phyloP scores from a whole-genome alignment of 768 basidiomycete genomes.

The Punctularia strigosozonata region DNA sequence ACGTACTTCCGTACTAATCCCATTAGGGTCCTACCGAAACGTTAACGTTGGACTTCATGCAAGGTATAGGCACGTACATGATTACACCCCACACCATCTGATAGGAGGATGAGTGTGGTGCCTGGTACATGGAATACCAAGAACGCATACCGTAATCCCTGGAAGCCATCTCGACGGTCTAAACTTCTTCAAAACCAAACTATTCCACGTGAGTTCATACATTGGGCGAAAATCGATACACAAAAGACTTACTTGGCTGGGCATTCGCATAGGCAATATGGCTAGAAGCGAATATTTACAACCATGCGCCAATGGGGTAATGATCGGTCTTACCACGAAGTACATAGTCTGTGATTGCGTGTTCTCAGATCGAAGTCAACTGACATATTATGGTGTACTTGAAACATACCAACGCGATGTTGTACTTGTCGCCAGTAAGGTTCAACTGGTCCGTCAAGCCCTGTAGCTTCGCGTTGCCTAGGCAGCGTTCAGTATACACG shows the following conservation, averaged over 20 bases:
- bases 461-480: slow-evolving; percentile 57
- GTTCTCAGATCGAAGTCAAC: background rate
- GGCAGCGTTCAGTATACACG: slow-evolving; percentile 4
- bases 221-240: background rate
- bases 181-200: background rate
- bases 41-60: no score
- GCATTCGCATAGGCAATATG: background rate
- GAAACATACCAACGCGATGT: slow-evolving; percentile 45
- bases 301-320: background rate
- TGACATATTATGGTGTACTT: background rate
- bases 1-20: slow-evolving; percentile 53
- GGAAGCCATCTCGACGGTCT: background rate
- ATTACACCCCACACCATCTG: slow-evolving; percentile 56
- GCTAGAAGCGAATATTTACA: slow-evolving; percentile 3
- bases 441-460: slow-evolving; percentile 46
- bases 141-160: background rate
- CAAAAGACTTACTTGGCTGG: background rate
- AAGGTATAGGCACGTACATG: slow-evolving; percentile 29
- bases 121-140: background rate
- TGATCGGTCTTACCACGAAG: slow-evolving; percentile 39
- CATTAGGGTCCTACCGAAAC: slow-evolving; percentile 39
- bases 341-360: slow-evolving; percentile 43
- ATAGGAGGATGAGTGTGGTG: background rate
- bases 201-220: background rate
- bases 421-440: slow-evolving; percentile 48